Evolutionary conservation across 2,329 filamentous ascomycete genomes (phyloP).

Genomic region (Penicillium brevicompactum): DNA sequence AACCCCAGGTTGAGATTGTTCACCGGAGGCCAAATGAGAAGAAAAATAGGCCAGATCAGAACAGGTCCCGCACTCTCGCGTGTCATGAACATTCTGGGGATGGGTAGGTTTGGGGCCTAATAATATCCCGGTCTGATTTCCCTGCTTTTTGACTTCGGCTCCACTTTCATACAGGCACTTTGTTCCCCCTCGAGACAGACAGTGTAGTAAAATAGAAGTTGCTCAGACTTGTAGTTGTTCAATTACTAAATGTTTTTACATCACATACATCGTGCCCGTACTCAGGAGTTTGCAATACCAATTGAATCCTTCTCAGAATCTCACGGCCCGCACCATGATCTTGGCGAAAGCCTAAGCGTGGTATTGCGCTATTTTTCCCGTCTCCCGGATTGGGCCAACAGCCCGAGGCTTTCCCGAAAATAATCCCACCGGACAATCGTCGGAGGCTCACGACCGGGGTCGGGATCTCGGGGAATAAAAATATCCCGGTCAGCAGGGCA

Average conservation of each 20-base stretch:
- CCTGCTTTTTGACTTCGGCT: not conserved
- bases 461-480: not conserved
- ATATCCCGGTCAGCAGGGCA: not conserved
- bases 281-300: too few relatives aligned
- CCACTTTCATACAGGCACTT: not conserved
- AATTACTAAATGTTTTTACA: too few relatives aligned
- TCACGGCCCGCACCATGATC: conserved; percentile 8
- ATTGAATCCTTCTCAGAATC: not conserved
- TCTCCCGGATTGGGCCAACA: conserved; percentile 17
- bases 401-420: conserved; percentile 18
- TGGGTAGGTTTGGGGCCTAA: not conserved
- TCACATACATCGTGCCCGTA: too few relatives aligned
- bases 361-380: conserved; percentile 20
- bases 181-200: not conserved
- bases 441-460: not conserved
- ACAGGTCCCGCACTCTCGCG: not conserved
- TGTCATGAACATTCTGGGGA: not conserved
- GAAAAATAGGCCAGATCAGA: not conserved
- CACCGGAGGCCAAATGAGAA: conserved; percentile 15
- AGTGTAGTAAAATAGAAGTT: not conserved
- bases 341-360: conserved; percentile 11
- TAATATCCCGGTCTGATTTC: not conserved
- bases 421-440: conserved; percentile 13
- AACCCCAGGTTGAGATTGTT: conserved; percentile 3
- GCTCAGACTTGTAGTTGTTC: too few relatives aligned